Evolutionary conservation across 2,329 filamentous ascomycete genomes (phyloP), one percentile per base, ranked within the genome.

Genomic region (Fusarium aywerte): DNA sequence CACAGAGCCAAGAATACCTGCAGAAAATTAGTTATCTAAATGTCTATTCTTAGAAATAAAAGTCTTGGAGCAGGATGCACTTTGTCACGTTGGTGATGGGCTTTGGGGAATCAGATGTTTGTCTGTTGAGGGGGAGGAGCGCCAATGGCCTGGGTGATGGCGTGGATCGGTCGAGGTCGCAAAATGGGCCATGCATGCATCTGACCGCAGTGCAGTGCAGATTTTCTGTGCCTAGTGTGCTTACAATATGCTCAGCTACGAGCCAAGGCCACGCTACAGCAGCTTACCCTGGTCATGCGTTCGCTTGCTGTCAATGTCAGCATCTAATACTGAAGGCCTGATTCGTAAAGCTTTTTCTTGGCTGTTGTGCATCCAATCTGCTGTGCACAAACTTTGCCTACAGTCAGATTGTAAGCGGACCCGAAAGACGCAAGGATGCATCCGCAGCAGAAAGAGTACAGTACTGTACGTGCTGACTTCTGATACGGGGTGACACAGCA

Each of bases 401-500:
- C 60, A 51, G 58, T 63, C 50, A 62, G 60, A 51, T 11, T 32
- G 12, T 20, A 25, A 1, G 20, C 31, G 23, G 10, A 21, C 31
- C 32, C 27, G n/a, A 31, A 12, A 31, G 18, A 31, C 20, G 16
- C 49, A 18, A 20, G 25, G 49, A 43, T 23, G 21, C 25, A 31
- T 43, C 18, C 21, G 27, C 35, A 29, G 31, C 21, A n/a, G 32
- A 18, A 18, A n/a, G 38, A 32, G 29, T 32, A n/a, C n/a, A n/a
- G n/a, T 21, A 15, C 36, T 15, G 10, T 15, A 7, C n/a, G 18
- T 16, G 16, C 9, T 16, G 10, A 16, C 12, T 18, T 20, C 8
- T 23, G 36, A 63, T 63, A 63, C 60, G 58, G 59, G 40, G 60
- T 58, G 10, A 44, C 27, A 63, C 60, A 50, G 44, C 58, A 63